phyloP scores from a whole-genome alignment of 352 stramenopile genomes.

The Globisporangium uncinulatum region DNA sequence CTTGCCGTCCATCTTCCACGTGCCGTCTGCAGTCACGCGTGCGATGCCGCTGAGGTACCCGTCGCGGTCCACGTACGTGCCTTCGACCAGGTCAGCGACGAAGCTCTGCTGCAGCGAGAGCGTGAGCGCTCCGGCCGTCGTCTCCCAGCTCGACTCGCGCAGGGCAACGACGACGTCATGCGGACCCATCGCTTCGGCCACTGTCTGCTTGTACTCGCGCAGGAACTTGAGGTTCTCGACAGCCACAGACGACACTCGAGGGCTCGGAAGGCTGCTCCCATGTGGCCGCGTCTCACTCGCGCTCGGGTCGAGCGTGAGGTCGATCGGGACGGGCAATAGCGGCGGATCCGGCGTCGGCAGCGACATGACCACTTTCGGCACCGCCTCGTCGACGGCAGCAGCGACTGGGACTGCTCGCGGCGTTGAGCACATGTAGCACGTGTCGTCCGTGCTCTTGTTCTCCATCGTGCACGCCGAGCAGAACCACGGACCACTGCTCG shows the following conservation, averaged over 20 bases:
- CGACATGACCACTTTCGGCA: slow-evolving; percentile 24
- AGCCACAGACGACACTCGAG: slow-evolving; percentile 15
- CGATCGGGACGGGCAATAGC: slow-evolving; percentile 24
- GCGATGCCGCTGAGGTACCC: slow-evolving; percentile 58
- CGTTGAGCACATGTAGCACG: slow-evolving; percentile 74
- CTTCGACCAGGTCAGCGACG: slow-evolving; percentile 64
- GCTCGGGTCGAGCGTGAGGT: slow-evolving; percentile 24
- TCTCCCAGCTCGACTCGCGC: slow-evolving; percentile 56
- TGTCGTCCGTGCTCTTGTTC: slow-evolving; percentile 44
- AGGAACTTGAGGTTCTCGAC: slow-evolving; percentile 41
- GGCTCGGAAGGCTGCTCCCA: not conserved
- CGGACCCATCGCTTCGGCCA: slow-evolving; percentile 26
- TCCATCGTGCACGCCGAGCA: slow-evolving; percentile 79
- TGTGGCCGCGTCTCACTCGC: slow-evolving; percentile 8
- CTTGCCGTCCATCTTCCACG: slow-evolving; percentile 60
- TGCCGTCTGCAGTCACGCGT: slow-evolving; percentile 33
- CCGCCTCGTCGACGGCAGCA: slow-evolving; percentile 18
- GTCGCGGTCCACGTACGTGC: slow-evolving; percentile 67
- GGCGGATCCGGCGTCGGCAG: slow-evolving; percentile 20
- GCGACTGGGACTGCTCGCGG: slow-evolving; percentile 33
- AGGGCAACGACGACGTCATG: slow-evolving; percentile 23
- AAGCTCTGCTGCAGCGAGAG: slow-evolving; percentile 35
- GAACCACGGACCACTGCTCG: slow-evolving; percentile 26
- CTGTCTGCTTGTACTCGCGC: slow-evolving; percentile 43
- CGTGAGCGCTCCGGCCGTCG: slow-evolving; percentile 53